Evolutionary conservation across 768 basidiomycete genomes (phyloP).

Genomic region (Tylopilus plumbeoviolaceoides): DNA sequence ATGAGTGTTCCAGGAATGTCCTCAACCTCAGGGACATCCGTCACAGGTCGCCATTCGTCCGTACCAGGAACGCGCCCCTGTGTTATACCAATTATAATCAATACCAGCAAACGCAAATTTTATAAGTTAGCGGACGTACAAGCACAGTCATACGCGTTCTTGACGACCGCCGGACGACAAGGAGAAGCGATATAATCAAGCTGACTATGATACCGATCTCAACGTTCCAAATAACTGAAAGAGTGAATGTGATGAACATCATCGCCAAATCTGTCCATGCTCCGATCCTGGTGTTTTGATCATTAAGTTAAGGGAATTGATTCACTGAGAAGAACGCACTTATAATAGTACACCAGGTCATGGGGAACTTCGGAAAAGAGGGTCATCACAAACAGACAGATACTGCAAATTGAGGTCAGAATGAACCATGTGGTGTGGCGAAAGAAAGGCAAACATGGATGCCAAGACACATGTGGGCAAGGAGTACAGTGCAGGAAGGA

Average conservation of each 20-base stretch:
- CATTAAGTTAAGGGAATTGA: not conserved
- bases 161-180: slow-evolving; percentile 89
- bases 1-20: slow-evolving; percentile 80
- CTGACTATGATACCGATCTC: slow-evolving; percentile 92
- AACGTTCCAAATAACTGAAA: slow-evolving; percentile 86
- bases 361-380: slow-evolving; percentile 85
- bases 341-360: slow-evolving; percentile 82
- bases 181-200: slow-evolving; percentile 78
- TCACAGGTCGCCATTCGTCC: slow-evolving; percentile 84
- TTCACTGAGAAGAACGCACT: slow-evolving; percentile 38
- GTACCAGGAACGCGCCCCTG: slow-evolving; percentile 89
- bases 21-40: slow-evolving; percentile 84
- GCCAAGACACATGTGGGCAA: slow-evolving; percentile 89
- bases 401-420: slow-evolving; percentile 41
- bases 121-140: slow-evolving; percentile 33
- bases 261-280: slow-evolving; percentile 90
- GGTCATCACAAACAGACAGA: slow-evolving; percentile 79
- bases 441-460: slow-evolving; percentile 59
- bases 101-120: not conserved
- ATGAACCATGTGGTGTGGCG: not conserved
- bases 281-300: slow-evolving; percentile 47
- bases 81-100: not conserved
- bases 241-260: slow-evolving; percentile 83
- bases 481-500: slow-evolving; percentile 80
- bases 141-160: slow-evolving; percentile 88